These are phyloP conservation scores for Saccharomycopsis fibuligera DNA, from an alignment of 805 yeast species.

Conservation along the genomic window DNA sequence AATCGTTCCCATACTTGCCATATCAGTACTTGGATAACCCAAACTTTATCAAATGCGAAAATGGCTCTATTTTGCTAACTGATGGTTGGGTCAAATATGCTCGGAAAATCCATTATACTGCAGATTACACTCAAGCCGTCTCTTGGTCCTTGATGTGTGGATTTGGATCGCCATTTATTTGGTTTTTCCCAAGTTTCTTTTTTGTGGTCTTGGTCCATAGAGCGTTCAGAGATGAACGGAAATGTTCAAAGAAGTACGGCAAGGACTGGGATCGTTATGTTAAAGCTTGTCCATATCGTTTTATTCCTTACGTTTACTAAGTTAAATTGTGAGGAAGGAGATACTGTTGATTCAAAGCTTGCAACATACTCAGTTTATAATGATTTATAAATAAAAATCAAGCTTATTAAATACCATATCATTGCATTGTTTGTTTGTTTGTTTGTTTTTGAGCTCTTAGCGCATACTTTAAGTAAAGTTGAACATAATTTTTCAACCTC, in stretches of 20 bases:
- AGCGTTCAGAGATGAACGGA: slow-evolving; percentile 78
- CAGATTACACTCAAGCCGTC: slow-evolving; percentile 81
- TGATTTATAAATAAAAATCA: no score
- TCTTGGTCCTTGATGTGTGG: slow-evolving; percentile 95
- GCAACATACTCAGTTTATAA: no score
- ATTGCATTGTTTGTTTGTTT: no score
- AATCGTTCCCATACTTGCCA: slow-evolving; percentile 91
- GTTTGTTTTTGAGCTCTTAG: no score
- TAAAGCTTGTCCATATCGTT: slow-evolving; percentile 83
- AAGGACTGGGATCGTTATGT: slow-evolving; percentile 87
- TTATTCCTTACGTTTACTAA: slow-evolving; percentile 80
- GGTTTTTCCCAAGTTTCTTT: slow-evolving; percentile 94
- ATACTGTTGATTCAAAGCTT: no score
- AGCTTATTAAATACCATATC: no score
- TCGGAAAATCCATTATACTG: slow-evolving; percentile 91
- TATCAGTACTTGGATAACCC: slow-evolving; percentile 79
- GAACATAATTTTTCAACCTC: no score
- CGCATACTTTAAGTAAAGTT: no score
- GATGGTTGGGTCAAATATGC: slow-evolving; percentile 96
- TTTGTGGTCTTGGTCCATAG: slow-evolving; percentile 82
- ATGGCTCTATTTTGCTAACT: slow-evolving; percentile 77
- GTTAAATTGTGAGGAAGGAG: no score
- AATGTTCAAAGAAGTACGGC: slow-evolving; percentile 85
- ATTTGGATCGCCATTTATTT: slow-evolving; percentile 79
- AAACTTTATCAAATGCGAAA: slow-evolving; percentile 72